Base-by-base conservation (phyloP, 306 rosid genomes). In the Prunus dulcis region DNA sequence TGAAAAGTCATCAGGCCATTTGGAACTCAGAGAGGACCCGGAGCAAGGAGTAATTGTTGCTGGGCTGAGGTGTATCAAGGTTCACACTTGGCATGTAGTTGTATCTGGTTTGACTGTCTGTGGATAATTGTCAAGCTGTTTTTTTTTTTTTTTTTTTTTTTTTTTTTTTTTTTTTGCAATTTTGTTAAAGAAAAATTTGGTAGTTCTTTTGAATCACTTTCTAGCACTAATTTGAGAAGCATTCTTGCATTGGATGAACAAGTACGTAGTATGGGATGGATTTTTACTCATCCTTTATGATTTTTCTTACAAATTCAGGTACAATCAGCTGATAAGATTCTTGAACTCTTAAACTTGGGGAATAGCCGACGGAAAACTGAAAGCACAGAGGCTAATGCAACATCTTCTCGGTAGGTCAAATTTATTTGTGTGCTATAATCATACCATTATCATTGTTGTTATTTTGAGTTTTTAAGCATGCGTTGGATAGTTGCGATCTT, bases 21-120 rank as follows among this genome's bases (percentile, higher is more conserved):
- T 88, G 81, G 92, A 88, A 76, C 86, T 88, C 72, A 84, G 92
- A 79, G 92, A 88, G 88, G 90, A 88, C 62, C 90, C 92, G 0
- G 90, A 82, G 70, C 85, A 88, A 60, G 92, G 92, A 82, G 82
- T 84, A 69, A 72, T 75, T 80, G 88, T 88, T 79, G 87, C 87
- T 53, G 92, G 92, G 28, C 86, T 86, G 63, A 81, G 88, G 71
- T 84, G 81, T 76, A 88, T 88, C 76, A 84, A 88, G 92, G 92
- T 88, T 72, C 58, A 17, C 51, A 53, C 58, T 72, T 81, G 41
- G 47, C 43, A 12, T 74, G 41, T 78, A 18, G 20, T 53, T 41
- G 18, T 51, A 22, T 28, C 47, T 50, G 41, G 45, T 62, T 51
- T 68, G 41, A 18, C 34, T 27, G 9, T 65, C 14, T 5, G 13